Evolutionary conservation across 2,329 filamentous ascomycete species (phyloP), one percentile per base, ranked within the genome.

Genomic region (Colletotrichum navitas): DNA sequence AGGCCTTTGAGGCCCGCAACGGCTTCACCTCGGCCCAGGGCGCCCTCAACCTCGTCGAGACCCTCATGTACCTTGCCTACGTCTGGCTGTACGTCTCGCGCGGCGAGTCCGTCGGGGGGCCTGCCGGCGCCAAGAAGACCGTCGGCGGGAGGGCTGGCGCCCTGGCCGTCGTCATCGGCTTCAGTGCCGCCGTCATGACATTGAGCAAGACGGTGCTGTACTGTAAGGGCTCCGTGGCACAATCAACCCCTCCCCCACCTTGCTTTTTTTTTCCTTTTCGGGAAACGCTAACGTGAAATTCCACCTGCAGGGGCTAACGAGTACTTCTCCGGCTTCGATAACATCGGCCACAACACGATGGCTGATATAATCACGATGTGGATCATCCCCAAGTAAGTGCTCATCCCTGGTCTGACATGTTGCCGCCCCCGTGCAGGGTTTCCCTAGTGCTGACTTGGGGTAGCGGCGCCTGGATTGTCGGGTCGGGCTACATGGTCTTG

Each of bases 21-120:
- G 94, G 94, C 45, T 97, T 97, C 82, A 93, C 93, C 0, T 88
- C 87, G 52, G 93, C 94, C 47, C 94, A 97, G 85, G 88, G 87
- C 36, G 76, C 85, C 8, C 79, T 95, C 74, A 96, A 95, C 78
- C 80, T 89, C 8, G 75, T 93, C 65, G 93, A 96, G 85, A 90
- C 88, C 3, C 68, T 83, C 43, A 85, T 91, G 76, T 95, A 95
- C 78, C 41, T 80, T 83, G 66, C 84, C 83, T 81, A 95, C 90
- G 76, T 84, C 54, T 80, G 74, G 70, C 65, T 81, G 16, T 85
- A 83, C 78, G 77, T 75, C 71, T 68, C 67, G 64, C 76, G 63
- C 66, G 74, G 77, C 64, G 72, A 49, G 58, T 72, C 43, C 32
- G 71, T 58, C 39, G 75, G 74, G n/a, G 76, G 51, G 8, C 75